A percentile compares a stretch with the other conserved stretches of the same genome.
Evolutionary conservation across 2,329 filamentous ascomycete species (phyloP).

Genomic region (Paracamarosporium sp.): DNA sequence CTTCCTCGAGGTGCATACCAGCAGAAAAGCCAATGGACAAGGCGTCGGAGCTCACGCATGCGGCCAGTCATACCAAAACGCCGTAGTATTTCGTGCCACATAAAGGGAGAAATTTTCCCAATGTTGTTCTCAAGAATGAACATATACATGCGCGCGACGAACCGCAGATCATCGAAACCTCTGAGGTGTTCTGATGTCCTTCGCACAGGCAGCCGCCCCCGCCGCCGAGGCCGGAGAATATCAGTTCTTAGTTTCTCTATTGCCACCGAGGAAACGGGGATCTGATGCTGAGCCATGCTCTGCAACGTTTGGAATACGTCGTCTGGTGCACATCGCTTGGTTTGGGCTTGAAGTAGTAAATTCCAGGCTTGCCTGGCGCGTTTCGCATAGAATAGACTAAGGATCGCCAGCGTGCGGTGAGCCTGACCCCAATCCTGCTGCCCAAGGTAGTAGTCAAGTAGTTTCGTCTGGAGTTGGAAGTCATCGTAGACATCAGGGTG

Average conservation of each 20-base stretch:
- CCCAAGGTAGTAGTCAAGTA: slow-evolving; percentile 62
- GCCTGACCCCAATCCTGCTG: slow-evolving; percentile 59
- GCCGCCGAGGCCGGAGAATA: slow-evolving; percentile 46
- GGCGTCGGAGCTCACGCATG: slow-evolving; percentile 58
- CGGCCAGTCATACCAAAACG: slow-evolving; percentile 64
- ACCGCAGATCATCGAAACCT: slow-evolving; percentile 47
- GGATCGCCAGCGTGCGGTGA: slow-evolving; percentile 62
- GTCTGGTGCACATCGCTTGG: slow-evolving; percentile 31
- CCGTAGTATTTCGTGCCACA: slow-evolving; percentile 66
- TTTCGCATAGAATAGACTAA: slow-evolving; percentile 53
- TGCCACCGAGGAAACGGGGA: slow-evolving; percentile 53
- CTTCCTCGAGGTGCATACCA: slow-evolving; percentile 42
- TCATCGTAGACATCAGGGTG: slow-evolving; percentile 71
- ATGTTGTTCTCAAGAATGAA: slow-evolving; percentile 54
- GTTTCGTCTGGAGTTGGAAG: slow-evolving; percentile 57
- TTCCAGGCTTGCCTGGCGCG: slow-evolving; percentile 54
- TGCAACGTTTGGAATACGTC: slow-evolving; percentile 48
- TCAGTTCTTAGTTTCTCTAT: slow-evolving; percentile 48
- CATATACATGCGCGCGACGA: slow-evolving; percentile 58
- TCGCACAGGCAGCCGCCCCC: slow-evolving; percentile 44
- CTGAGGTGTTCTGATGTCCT: not conserved
- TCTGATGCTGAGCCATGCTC: slow-evolving; percentile 57
- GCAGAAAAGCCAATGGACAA: slow-evolving; percentile 59
- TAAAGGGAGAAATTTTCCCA: slow-evolving; percentile 47
- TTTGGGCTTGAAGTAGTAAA: slow-evolving; percentile 52